These are phyloP conservation scores for Xenoacremonium recifei DNA, from an alignment of 2,329 filamentous ascomycete genomes.

Conservation along the genomic window DNA sequence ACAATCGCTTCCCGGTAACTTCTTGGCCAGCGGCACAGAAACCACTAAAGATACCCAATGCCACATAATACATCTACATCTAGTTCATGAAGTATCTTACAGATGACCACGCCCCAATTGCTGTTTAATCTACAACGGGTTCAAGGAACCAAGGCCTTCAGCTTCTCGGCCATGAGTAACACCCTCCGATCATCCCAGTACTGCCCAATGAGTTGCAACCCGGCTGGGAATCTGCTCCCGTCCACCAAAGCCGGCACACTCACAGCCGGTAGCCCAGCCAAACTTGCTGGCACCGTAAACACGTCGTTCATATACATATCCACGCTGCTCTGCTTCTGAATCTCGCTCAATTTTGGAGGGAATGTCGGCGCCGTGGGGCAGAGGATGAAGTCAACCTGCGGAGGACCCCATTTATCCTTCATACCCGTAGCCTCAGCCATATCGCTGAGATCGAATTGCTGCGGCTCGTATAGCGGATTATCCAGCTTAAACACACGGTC, in stretches of 20 bases:
- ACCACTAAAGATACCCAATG: no score
- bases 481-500: constrained; percentile 68
- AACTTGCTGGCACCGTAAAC: constrained; percentile 90
- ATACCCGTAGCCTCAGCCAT: constrained; percentile 52
- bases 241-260: constrained; percentile 62
- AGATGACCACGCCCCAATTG: no score
- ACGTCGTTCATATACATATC: constrained; percentile 90
- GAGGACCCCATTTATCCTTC: constrained; percentile 55
- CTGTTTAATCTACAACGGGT: no score
- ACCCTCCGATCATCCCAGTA: constrained; percentile 72
- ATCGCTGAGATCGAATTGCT: constrained; percentile 59
- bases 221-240: constrained; percentile 39
- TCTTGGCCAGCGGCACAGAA: no score
- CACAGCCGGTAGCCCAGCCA: constrained; percentile 86
- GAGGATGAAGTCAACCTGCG: constrained; percentile 79
- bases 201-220: constrained; percentile 78
- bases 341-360: constrained; percentile 62
- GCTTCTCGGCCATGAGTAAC: constrained; percentile 53
- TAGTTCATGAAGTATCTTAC: no score
- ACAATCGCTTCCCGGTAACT: no score
- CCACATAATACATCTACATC: constrained; percentile 5
- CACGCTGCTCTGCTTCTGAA: constrained; percentile 57
- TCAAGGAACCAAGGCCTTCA: no score
- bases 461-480: constrained; percentile 63
- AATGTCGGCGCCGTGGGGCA: constrained; percentile 82